These are phyloP conservation scores for Lactifluus rugatus DNA, from an alignment of 768 basidiomycete genomes.

Conservation along the genomic window DNA sequence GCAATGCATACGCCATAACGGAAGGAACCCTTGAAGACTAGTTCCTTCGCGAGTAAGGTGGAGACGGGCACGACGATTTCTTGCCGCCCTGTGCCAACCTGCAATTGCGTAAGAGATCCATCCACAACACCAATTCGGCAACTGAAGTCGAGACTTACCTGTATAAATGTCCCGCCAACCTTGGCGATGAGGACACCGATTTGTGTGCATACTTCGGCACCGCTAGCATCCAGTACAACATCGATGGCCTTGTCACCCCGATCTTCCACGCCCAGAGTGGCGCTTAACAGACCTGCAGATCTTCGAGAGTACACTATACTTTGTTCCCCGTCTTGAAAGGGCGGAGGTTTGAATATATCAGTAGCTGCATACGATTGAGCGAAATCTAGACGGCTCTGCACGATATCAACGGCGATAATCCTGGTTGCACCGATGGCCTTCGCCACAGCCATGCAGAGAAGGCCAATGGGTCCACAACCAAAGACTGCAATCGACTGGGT, in stretches of 20 bases:
- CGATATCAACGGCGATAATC: slow-evolving; percentile 78
- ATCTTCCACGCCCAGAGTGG: slow-evolving; percentile 56
- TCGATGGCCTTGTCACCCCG: slow-evolving; percentile 67
- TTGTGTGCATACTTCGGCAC: slow-evolving; percentile 88
- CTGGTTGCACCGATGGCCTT: slow-evolving; percentile 83
- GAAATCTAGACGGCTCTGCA: slow-evolving; percentile 69
- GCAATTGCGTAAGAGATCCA: slow-evolving; percentile 24
- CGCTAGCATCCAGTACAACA: slow-evolving; percentile 84
- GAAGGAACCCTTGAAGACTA: slow-evolving; percentile 85
- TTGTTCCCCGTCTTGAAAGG: slow-evolving; percentile 52
- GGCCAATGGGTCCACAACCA: slow-evolving; percentile 82
- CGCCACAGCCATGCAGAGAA: slow-evolving; percentile 92
- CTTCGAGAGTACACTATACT: slow-evolving; percentile 63
- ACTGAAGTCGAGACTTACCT: slow-evolving; percentile 35
- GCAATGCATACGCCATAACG: slow-evolving; percentile 58
- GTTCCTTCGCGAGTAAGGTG: slow-evolving; percentile 63
- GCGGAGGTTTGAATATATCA: slow-evolving; percentile 56
- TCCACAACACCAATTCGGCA: background rate
- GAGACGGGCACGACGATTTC: slow-evolving; percentile 68
- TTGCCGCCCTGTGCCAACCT: slow-evolving; percentile 83
- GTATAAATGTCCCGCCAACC: slow-evolving; percentile 65
- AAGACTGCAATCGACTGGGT: slow-evolving; percentile 75
- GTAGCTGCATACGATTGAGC: slow-evolving; percentile 80
- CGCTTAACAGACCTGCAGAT: slow-evolving; percentile 57
- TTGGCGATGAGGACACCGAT: slow-evolving; percentile 70